phyloP scores from a whole-genome alignment of 371 early-diverging fungal species.

The Chytridiales sp. region DNA sequence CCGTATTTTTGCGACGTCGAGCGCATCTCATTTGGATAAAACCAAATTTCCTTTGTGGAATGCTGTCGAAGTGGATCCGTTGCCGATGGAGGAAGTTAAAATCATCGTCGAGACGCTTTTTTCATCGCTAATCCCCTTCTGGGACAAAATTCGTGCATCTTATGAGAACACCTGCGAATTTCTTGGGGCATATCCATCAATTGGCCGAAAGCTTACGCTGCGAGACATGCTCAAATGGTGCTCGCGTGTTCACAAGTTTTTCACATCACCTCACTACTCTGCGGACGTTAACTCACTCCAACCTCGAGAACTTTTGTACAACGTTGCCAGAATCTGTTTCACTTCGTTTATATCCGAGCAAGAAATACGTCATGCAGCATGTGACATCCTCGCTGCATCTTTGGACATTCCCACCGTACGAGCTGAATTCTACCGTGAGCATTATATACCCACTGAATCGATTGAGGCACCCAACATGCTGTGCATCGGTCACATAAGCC shows the following conservation, averaged over 20 bases:
- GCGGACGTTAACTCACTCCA: constrained; percentile 15
- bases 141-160: constrained; percentile 50
- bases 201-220: constrained; percentile 50
- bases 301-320: constrained; percentile 47
- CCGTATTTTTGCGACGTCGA: constrained; percentile 92
- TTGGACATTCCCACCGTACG: constrained; percentile 71
- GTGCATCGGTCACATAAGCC: constrained; percentile 45
- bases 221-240: constrained; percentile 90
- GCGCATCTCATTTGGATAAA: constrained; percentile 44
- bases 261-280: background rate
- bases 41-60: constrained; percentile 74
- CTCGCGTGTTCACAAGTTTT: constrained; percentile 58
- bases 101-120: constrained; percentile 64
- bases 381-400: constrained; percentile 65
- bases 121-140: constrained; percentile 37
- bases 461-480: constrained; percentile 18
- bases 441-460: constrained; percentile 65
- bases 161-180: constrained; percentile 54
- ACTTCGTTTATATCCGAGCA: constrained; percentile 78
- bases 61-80: constrained; percentile 56
- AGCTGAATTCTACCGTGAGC: constrained; percentile 69
- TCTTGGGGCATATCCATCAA: no score
- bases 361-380: constrained; percentile 60
- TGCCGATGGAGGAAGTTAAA: constrained; percentile 63
- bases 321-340: constrained; percentile 88